Evolutionary conservation across 2,329 filamentous ascomycete species (phyloP), one percentile per base, ranked within the genome.

Genomic region (Nothophoma quercina): DNA sequence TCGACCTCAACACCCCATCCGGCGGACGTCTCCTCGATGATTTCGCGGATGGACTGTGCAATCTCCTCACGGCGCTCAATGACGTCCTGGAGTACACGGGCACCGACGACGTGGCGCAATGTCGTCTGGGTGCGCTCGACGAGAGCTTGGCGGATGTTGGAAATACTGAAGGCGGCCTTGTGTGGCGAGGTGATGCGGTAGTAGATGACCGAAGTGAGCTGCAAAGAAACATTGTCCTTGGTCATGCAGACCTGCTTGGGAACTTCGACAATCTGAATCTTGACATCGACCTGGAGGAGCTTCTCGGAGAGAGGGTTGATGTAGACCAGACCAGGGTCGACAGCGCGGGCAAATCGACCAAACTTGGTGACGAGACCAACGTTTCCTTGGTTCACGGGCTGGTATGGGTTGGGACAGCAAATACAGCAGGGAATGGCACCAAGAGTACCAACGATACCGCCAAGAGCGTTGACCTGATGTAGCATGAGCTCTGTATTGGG

Each of bases 201-300:
- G 84, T 99, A 99, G 79, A 99, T 97, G 73, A 99, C 95, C 5
- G 91, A 96, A 39, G 93, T 98, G 63, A 99, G 83, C 67, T 93
- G 88, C 33, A 99, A 83, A 36, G 90, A 96, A 59, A 98, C 95
- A 69, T 99, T 99, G 82, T 99, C 95, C 81, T 98, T 98, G 75
- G 95, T 99, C 93, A 99, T 99, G 83, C 95, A 98, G 58, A 93
- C 87, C 78, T 99, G 95, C 78, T 93, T 87, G 15, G 93, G 93
- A 19, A 99, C 95, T 81, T 99, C 89, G 74, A 96, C 91, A 62
- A 96, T 97, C 79, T 99, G 95, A 66, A 98, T 97, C 86, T 98
- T 99, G 79, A 99, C 95, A 75, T 99, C 95, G 72, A 99, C 89
- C 68, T 96, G 91, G 64, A 91, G 88, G 33, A 99, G 83, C 52